phyloP scores from a whole-genome alignment of 208 protist genomes.

The Trypanosoma grayi region DNA sequence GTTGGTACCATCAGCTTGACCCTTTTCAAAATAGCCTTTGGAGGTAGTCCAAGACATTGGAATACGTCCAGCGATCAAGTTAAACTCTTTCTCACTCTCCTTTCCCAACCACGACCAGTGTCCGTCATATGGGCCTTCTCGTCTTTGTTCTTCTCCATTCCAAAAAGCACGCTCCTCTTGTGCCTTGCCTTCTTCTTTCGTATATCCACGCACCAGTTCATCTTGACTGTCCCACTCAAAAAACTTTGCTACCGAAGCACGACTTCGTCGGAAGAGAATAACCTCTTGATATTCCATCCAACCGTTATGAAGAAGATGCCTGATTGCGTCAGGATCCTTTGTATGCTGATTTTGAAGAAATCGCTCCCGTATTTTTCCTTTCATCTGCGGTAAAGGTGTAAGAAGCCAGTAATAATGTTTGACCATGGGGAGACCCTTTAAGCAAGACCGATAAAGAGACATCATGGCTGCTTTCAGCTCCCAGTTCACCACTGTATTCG shows the following conservation, averaged over 20 bases:
- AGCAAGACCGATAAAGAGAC: constrained; percentile 78
- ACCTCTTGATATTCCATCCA: constrained; percentile 90
- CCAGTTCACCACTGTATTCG: constrained; percentile 67
- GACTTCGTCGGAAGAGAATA: constrained; percentile 69
- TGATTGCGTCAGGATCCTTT: constrained; percentile 85
- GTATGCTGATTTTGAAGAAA: constrained; percentile 88
- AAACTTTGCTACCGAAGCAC: constrained; percentile 80
- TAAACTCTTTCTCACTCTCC: constrained; percentile 79
- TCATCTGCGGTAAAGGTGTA: constrained; percentile 79
- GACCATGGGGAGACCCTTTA: constrained; percentile 80
- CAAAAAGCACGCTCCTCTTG: constrained; percentile 79
- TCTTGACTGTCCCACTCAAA: constrained; percentile 78
- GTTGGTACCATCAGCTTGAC: constrained; percentile 82
- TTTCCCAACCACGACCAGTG: constrained; percentile 88
- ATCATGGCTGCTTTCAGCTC: constrained; percentile 65
- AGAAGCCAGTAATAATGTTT: constrained; percentile 89
- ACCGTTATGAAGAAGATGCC: constrained; percentile 83
- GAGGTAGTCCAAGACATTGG: constrained; percentile 78
- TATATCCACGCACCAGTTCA: constrained; percentile 65
- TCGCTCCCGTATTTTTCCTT: constrained; percentile 73
- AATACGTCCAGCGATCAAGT: constrained; percentile 75
- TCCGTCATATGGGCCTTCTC: constrained; percentile 82
- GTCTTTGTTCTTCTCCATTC: constrained; percentile 85
- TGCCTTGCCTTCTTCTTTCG: constrained; percentile 70
- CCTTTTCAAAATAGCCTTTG: constrained; percentile 86